These are phyloP conservation scores for Plantago coronopus DNA, from an alignment of 305 asterid species.

Conservation along the genomic window DNA sequence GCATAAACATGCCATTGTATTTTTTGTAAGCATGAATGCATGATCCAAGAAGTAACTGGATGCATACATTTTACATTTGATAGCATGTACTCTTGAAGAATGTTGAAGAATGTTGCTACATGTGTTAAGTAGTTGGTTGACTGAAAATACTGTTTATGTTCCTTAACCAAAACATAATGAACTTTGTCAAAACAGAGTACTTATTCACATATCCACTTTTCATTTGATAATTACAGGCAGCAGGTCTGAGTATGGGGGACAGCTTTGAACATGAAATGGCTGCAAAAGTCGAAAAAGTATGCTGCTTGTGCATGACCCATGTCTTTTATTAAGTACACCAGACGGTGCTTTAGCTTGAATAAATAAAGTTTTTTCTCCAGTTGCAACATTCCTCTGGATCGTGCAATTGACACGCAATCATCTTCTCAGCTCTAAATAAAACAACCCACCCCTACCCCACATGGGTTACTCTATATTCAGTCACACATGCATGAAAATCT, in stretches of 20 bases:
- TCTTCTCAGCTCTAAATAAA: neutral
- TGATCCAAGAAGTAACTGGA: no score
- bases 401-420: conserved; percentile 1
- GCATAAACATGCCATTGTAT: no score
- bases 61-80: no score
- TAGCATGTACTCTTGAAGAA: no score
- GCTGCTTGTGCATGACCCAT: conserved; percentile 21
- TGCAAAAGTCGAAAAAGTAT: conserved; percentile 85
- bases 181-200: neutral
- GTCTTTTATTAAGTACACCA: conserved; percentile 11
- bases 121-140: neutral
- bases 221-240: conserved; percentile 42
- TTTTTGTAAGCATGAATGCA: no score
- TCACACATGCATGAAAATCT: neutral
- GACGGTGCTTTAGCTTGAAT: conserved; percentile 12
- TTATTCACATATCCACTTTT: conserved; percentile 24
- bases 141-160: neutral
- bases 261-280: conserved; percentile 77
- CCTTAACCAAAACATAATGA: no score
- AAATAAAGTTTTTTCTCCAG: neutral
- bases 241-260: conserved; percentile 90
- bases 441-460: neutral
- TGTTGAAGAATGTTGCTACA: no score
- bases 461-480: neutral
- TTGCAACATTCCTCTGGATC: neutral